These are phyloP conservation scores for Spathaspora jeffriesii DNA, from an alignment of 1,139 yeast genomes.

Conservation along the genomic window DNA sequence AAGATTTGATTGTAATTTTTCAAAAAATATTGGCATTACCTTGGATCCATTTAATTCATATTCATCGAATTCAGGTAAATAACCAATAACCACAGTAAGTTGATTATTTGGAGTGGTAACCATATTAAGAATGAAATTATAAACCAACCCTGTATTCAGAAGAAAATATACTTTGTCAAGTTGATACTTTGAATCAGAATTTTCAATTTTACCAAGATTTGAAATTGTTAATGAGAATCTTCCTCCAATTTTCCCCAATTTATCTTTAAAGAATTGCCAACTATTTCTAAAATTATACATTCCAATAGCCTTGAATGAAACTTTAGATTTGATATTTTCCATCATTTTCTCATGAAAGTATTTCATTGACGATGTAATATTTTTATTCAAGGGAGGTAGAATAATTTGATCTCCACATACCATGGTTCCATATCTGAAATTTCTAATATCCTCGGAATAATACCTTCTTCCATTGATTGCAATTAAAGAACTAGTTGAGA, in stretches of 20 bases:
- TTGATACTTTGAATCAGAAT: slow-evolving; percentile 13
- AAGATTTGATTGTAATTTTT: not conserved
- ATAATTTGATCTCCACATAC: slow-evolving; percentile 18
- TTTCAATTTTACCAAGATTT: slow-evolving; percentile 19
- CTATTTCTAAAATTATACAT: slow-evolving; percentile 15
- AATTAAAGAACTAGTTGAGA: slow-evolving; percentile 16
- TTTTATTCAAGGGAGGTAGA: slow-evolving; percentile 13
- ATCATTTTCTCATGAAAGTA: slow-evolving; percentile 15
- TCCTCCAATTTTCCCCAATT: slow-evolving; percentile 12
- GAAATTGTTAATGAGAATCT: slow-evolving; percentile 21
- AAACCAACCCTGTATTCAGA: slow-evolving; percentile 20
- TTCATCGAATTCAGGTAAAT: slow-evolving; percentile 18
- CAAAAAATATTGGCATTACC: slow-evolving; percentile 11
- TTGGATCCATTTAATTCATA: slow-evolving; percentile 9
- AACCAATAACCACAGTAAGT: slow-evolving; percentile 19
- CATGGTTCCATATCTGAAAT: slow-evolving; percentile 20
- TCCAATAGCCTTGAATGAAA: slow-evolving; percentile 17
- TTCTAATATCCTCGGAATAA: slow-evolving; percentile 15
- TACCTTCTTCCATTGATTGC: slow-evolving; percentile 32
- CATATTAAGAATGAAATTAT: slow-evolving; percentile 21
- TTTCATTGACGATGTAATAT: slow-evolving; percentile 13
- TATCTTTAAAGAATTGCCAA: slow-evolving; percentile 13
- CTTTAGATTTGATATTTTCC: slow-evolving; percentile 12
- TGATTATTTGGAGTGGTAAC: slow-evolving; percentile 19
- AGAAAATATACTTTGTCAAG: slow-evolving; percentile 20